Base-by-base conservation (phyloP, 2,329 filamentous ascomycete species). In the Colletotrichum higginsianum region DNA sequence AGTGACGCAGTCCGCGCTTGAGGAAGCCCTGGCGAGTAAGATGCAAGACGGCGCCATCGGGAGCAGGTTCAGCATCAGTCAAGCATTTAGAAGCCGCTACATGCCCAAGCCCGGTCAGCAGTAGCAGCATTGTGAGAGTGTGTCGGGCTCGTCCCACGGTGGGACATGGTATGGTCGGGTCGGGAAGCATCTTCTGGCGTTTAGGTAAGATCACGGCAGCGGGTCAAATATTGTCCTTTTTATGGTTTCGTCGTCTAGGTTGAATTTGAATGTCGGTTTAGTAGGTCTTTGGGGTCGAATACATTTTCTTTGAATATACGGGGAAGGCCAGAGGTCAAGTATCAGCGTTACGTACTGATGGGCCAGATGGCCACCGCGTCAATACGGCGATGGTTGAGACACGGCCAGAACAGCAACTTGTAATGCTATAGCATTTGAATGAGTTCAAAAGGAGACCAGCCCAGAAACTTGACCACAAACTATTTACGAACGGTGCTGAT, bases 1-100 rank as follows among this genome's bases (percentile, higher is more conserved):
- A 21, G 91, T 96, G 18, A 95, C 93, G 38, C 93, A 95, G 79
- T 94, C 92, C 18, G 93, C 93, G 3, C 83, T 96, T 66, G 93
- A 95, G 79, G 93, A 96, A 78, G 93, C 92, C 9, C 82, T 95
- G 63, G 88, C 93, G 23, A 94, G 91, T 78, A 90, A 92, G 74
- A 91, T 93, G 86, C 87, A 91, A 75, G 87, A 91, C 74, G 89
- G 87, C 44, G 81, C 86, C 7, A 87, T 88, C 72, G 86, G 85
- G 40, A 89, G 87, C 75, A 84, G 91, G 73, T 93, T 94, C 84
- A 93, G 92, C 75, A 92, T 94, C 71, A 90, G 90, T 74, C 89
- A 92, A 75, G 88, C 89, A 40, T 86, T 93, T 62, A 85, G 90
- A 75, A 92, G 91, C 75, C 87, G 90, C 62, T 91, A 91, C 75